Evolutionary conservation across 2,329 filamentous ascomycete species (phyloP).

Genomic region (Epichloe bromicola): DNA sequence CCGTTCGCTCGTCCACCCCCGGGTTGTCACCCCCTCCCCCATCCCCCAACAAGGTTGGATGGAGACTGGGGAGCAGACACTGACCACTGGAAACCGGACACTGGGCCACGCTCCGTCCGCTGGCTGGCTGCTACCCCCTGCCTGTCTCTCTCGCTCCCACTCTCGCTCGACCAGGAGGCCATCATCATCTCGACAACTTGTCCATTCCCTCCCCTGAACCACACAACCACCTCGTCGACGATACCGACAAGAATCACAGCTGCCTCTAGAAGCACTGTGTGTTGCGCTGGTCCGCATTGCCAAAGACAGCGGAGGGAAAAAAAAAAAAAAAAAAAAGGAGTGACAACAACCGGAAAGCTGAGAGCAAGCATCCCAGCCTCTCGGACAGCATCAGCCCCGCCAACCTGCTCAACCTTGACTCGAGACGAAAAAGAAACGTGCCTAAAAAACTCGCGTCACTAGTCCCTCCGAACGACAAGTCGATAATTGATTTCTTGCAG

Average conservation of each 20-base stretch:
- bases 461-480: not conserved
- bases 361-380: not conserved
- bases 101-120: not conserved
- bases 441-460: not conserved
- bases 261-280: not conserved
- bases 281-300: not conserved
- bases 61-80: not conserved
- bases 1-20: not conserved
- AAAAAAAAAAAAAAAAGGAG: not conserved
- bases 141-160: not conserved
- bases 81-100: not conserved
- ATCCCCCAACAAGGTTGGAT: not conserved
- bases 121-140: not conserved
- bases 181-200: not conserved
- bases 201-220: not conserved
- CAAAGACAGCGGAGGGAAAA: not conserved
- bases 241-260: not conserved
- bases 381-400: not conserved
- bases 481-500: not conserved
- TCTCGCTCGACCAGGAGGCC: not conserved
- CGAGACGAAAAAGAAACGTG: constrained; percentile 3
- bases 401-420: constrained; percentile 1
- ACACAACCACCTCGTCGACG: not conserved
- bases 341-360: not conserved
- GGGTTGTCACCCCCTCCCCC: not conserved